These are phyloP conservation scores for Macadamia integrifolia DNA, from an alignment of 164 flowering plant species.

Conservation along the genomic window DNA sequence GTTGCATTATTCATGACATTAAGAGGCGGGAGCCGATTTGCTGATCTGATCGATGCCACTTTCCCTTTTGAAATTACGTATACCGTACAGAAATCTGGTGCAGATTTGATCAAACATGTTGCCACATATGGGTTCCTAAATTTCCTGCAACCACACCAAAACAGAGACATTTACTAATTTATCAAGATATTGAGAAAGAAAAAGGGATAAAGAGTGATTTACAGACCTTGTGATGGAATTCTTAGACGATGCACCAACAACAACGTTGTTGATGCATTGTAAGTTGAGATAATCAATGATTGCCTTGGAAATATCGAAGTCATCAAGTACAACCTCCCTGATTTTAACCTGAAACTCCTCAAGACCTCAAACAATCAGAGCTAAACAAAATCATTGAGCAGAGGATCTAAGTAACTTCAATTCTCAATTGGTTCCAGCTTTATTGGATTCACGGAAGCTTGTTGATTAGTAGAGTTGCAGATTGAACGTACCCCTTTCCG, in stretches of 20 bases:
- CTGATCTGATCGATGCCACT: conserved; percentile 33
- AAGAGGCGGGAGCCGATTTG: conserved; percentile 29
- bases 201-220: background rate
- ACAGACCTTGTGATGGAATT: conserved; percentile 44
- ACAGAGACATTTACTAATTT: background rate
- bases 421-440: too few species aligned
- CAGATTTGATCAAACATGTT: conserved; percentile 33
- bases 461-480: background rate
- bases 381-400: too few species aligned
- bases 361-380: too few species aligned
- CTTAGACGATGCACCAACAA: conserved; percentile 61
- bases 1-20: conserved; percentile 12
- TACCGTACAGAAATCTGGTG: conserved; percentile 76
- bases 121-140: conserved; percentile 54
- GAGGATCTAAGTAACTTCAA: too few species aligned
- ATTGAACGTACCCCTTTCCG: conserved; percentile 43
- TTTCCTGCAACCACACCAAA: conserved; percentile 33
- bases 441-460: too few species aligned
- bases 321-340: conserved; percentile 67
- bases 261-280: conserved; percentile 38
- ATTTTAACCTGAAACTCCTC: conserved; percentile 36
- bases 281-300: conserved; percentile 41
- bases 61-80: conserved; percentile 68
- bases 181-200: background rate
- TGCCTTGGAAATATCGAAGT: conserved; percentile 44